Evolutionary conservation across 75 land plant genomes (phyloP).

Genomic region (Cupressus sempervirens): DNA sequence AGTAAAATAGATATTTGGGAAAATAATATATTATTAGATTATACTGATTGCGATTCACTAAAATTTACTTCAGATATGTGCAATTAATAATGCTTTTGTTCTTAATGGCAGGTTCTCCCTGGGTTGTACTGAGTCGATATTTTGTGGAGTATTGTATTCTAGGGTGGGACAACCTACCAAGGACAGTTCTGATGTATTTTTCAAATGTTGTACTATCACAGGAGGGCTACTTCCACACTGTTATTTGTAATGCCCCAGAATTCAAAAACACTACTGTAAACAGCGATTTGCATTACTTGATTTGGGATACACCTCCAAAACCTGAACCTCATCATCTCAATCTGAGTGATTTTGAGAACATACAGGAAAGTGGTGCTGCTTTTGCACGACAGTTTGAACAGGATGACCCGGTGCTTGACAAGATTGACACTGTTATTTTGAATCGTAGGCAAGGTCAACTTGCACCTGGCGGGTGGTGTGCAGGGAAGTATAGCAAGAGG

Average conservation of each 20-base stretch:
- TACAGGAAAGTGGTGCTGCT: slow-evolving; percentile 53
- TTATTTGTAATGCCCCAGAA: slow-evolving; percentile 65
- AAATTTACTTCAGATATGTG: background rate
- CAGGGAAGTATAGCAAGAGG: slow-evolving; percentile 36
- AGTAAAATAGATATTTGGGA: background rate
- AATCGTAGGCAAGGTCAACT: slow-evolving; percentile 30
- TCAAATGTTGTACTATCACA: slow-evolving; percentile 56
- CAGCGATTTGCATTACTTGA: slow-evolving; percentile 57
- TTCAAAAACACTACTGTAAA: slow-evolving; percentile 71
- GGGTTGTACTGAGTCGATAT: slow-evolving; percentile 63
- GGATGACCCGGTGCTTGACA: slow-evolving; percentile 59
- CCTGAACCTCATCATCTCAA: slow-evolving; percentile 68
- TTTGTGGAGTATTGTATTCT: slow-evolving; percentile 68
- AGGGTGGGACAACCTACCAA: slow-evolving; percentile 88
- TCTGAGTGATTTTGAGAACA: slow-evolving; percentile 35
- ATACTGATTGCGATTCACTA: background rate
- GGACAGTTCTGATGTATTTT: slow-evolving; percentile 74
- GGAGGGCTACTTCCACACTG: slow-evolving; percentile 77
- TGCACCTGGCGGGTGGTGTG: slow-evolving; percentile 81
- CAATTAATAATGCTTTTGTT: background rate
- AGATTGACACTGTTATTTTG: slow-evolving; percentile 56
- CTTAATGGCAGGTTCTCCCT: slow-evolving; percentile 69
- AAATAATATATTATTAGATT: background rate
- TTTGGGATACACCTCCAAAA: slow-evolving; percentile 77
- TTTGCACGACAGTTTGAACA: slow-evolving; percentile 66